Percentiles rank a stretch among this genome's conserved stretches.
Conservation (phyloP, 73 alveolate genomes). For the Paramecium bursaria region DNA sequence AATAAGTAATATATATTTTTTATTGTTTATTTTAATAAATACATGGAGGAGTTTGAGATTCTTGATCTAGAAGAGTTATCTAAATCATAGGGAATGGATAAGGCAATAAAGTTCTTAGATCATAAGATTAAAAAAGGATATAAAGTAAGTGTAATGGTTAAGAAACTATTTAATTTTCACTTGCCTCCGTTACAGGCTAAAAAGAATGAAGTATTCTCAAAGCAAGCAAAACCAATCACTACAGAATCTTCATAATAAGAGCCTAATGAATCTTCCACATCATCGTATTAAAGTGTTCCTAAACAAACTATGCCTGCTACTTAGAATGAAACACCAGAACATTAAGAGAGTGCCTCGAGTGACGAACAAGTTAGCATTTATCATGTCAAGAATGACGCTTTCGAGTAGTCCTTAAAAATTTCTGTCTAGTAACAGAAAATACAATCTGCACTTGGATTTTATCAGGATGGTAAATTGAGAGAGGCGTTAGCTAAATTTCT, state of each 20-base stretch:
- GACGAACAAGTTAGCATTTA: slow-evolving; percentile 5
- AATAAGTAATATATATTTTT: no score
- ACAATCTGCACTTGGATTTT: background rate
- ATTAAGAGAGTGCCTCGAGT: background rate
- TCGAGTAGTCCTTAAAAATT: slow-evolving; percentile 3
- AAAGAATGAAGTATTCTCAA: slow-evolving; percentile 46
- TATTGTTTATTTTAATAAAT: no score
- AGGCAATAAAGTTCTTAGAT: background rate
- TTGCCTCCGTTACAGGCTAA: slow-evolving; percentile 40
- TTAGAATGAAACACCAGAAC: slow-evolving; percentile 11
- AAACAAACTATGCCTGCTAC: slow-evolving; percentile 37
- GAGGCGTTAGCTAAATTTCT: background rate
- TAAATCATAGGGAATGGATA: background rate
- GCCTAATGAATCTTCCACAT: slow-evolving; percentile 27
- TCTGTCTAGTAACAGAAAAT: background rate
- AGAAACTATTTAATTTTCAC: background rate
- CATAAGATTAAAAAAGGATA: background rate
- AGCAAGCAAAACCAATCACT: slow-evolving; percentile 9
- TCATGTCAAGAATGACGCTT: background rate
- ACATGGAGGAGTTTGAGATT: slow-evolving; percentile 60
- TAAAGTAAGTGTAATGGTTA: slow-evolving; percentile 21
- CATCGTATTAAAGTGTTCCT: slow-evolving; percentile 6
- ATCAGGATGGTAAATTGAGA: slow-evolving; percentile 21
- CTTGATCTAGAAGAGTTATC: slow-evolving; percentile 23
- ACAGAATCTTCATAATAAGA: background rate